phyloP scores from a whole-genome alignment of 2,329 filamentous ascomycete species.

The Magnaporthales sp. region DNA sequence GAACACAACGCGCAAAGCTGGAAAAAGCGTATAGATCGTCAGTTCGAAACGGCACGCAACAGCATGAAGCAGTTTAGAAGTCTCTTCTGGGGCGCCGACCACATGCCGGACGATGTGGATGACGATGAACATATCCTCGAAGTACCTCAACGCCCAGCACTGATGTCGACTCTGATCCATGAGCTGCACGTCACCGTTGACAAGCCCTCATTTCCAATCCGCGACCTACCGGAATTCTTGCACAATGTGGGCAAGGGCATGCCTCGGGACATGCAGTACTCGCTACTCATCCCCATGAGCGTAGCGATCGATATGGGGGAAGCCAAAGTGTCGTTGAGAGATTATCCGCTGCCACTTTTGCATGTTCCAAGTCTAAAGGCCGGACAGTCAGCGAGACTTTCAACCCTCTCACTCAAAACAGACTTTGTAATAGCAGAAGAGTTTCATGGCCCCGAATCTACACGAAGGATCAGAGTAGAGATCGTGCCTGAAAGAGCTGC shows the following conservation, averaged over 20 bases:
- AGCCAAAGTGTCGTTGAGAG: conserved; percentile 73
- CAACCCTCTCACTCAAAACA: conserved; percentile 75
- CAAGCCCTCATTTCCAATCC: conserved; percentile 83
- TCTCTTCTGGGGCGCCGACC: conserved; percentile 74
- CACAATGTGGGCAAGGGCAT: conserved; percentile 93
- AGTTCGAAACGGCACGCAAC: conserved; percentile 58
- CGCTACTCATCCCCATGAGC: conserved; percentile 81
- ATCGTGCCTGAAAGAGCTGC: conserved; percentile 55
- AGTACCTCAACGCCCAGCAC: conserved; percentile 73
- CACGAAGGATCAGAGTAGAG: conserved; percentile 70
- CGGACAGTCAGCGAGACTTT: conserved; percentile 68
- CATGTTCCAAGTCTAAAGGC: conserved; percentile 79
- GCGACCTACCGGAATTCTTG: conserved; percentile 75
- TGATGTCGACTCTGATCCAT: conserved; percentile 72
- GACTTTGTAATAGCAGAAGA: conserved; percentile 97
- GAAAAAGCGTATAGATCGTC: conserved; percentile 81
- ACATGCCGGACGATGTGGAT: conserved; percentile 71
- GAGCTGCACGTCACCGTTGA: conserved; percentile 82
- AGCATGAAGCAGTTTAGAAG: conserved; percentile 72
- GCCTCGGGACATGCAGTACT: conserved; percentile 84
- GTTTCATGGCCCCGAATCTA: conserved; percentile 71
- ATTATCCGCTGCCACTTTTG: conserved; percentile 86
- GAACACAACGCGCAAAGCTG: conserved; percentile 81
- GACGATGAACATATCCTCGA: conserved; percentile 80
- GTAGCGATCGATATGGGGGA: conserved; percentile 87